Conservation (phyloP, 495 filamentous ascomycete genomes). For the Thozetella sp. region DNA sequence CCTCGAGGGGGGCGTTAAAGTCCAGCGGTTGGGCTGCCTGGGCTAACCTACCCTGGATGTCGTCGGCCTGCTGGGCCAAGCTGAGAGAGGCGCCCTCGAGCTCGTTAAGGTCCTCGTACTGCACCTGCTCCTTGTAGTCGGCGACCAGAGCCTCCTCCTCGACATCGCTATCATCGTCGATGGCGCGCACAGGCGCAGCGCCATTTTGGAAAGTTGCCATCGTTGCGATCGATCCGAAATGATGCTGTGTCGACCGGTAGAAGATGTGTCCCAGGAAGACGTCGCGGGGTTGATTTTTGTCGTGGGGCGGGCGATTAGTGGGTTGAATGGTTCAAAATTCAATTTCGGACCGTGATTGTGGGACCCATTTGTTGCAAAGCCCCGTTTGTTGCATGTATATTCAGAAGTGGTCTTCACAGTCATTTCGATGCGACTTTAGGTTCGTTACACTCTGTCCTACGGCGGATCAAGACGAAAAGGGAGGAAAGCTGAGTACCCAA, state of each 20-base stretch:
- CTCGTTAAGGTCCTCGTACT: slow-evolving; percentile 85
- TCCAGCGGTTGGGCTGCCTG: slow-evolving; percentile 94
- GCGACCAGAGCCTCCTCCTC: slow-evolving; percentile 93
- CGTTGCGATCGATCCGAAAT: slow-evolving; percentile 6
- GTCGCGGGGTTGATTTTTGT: slow-evolving; percentile 3
- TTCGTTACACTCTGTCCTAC: no score
- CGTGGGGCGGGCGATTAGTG: slow-evolving; percentile 1
- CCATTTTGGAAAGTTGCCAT: slow-evolving; percentile 57
- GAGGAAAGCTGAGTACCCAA: no score
- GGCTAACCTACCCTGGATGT: slow-evolving; percentile 87
- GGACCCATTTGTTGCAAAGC: slow-evolving; percentile 3
- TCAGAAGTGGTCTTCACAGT: no score
- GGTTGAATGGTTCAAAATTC: slow-evolving; percentile 3
- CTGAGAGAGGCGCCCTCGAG: slow-evolving; percentile 60
- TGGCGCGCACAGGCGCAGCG: slow-evolving; percentile 48
- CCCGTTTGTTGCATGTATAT: not conserved
- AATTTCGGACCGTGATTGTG: slow-evolving; percentile 1
- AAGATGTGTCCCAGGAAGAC: not conserved
- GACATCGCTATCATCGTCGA: slow-evolving; percentile 84
- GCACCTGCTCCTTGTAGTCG: slow-evolving; percentile 93
- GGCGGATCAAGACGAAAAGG: no score
- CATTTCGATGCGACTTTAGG: no score
- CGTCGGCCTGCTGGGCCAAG: slow-evolving; percentile 62
- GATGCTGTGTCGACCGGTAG: not conserved
- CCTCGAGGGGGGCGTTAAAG: slow-evolving; percentile 90